Evolutionary conservation across 2,329 filamentous ascomycete species (phyloP), one percentile per base, ranked within the genome.

Genomic region (Trichoderma gracile): DNA sequence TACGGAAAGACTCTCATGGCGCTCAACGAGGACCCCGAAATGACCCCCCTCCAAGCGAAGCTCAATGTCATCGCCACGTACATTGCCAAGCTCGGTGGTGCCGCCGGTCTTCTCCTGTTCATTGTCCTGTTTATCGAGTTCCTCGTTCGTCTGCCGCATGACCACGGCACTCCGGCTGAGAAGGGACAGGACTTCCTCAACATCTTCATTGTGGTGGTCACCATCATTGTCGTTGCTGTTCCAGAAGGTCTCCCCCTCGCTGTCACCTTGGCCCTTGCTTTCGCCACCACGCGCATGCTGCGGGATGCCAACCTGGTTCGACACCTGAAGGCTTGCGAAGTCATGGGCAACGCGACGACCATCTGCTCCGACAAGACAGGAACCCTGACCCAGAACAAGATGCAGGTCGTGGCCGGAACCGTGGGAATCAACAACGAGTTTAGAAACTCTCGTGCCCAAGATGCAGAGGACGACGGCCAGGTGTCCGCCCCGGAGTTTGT

Each of bases 51-150:
- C 21, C 90, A 93, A 75, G 87, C 86, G 66, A 93, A 92, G 77
- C 82, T 93, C 59, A 91, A 90, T 72, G 81, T 85, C 66, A 86
- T 93, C 68, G 90, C 90, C 65, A 88, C 90, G 68, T 91, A 89
- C 78, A 92, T 92, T 73, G 89, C 89, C 65, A 91, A 90, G 75
- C 79, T 92, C 42, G 89, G 89, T 76, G 92, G 91, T 74, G 87
- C 83, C 57, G 91, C 92, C 55, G 92, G 90, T 68, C 80, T 95
- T 15, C 79, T 92, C 9, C 81, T 97, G 53, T 97, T 97, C 78
- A 82, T 94, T 53, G 89, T 96, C 52, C 82, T 97, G 15, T 86
- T 97, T 72, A 93, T 97, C 78, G 86, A 92, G 71, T 97, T 96
- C 73, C 80, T 95, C 10, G 91, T 88, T 54, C 79, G 86, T 14